Percentiles rank a stretch among this genome's conserved stretches.
phyloP scores from a whole-genome alignment of 1,139 yeast genomes.

The Saccharomyces hybrid region DNA sequence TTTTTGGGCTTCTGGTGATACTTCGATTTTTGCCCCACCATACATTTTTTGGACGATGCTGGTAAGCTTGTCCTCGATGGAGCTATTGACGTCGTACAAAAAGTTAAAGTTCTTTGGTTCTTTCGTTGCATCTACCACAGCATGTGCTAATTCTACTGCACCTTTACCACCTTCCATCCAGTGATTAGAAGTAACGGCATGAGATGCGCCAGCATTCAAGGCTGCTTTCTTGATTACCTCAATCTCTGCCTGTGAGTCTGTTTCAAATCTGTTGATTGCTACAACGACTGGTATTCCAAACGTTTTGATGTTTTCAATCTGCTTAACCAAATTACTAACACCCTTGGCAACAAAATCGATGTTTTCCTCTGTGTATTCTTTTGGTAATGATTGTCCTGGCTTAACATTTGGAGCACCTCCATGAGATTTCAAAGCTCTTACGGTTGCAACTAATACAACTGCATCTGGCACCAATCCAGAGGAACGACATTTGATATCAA shows the following conservation, averaged over 20 bases:
- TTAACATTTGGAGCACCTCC: constrained; percentile 99
- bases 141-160: constrained; percentile 80
- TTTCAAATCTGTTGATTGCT: constrained; percentile 87
- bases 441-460: constrained; percentile 94
- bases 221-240: constrained; percentile 79
- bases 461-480: constrained; percentile 89
- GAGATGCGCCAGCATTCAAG: constrained; percentile 87
- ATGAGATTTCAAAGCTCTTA: constrained; percentile 92
- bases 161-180: constrained; percentile 99
- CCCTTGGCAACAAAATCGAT: constrained; percentile 77
- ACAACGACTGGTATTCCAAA: constrained; percentile 94
- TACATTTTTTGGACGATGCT: constrained; percentile 69
- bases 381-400: constrained; percentile 88
- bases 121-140: constrained; percentile 70
- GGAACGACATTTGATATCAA: constrained; percentile 92
- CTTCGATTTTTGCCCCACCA: constrained; percentile 64
- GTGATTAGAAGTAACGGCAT: constrained; percentile 91
- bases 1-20: constrained; percentile 57
- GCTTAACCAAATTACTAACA: constrained; percentile 86
- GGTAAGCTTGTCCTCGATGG: constrained; percentile 70
- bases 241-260: constrained; percentile 80
- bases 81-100: constrained; percentile 61
- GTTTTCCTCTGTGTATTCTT: constrained; percentile 80
- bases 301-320: constrained; percentile 75
- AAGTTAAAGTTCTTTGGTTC: constrained; percentile 54